Conservation (phyloP, 139 green algal species). For the Microglena sp. region DNA sequence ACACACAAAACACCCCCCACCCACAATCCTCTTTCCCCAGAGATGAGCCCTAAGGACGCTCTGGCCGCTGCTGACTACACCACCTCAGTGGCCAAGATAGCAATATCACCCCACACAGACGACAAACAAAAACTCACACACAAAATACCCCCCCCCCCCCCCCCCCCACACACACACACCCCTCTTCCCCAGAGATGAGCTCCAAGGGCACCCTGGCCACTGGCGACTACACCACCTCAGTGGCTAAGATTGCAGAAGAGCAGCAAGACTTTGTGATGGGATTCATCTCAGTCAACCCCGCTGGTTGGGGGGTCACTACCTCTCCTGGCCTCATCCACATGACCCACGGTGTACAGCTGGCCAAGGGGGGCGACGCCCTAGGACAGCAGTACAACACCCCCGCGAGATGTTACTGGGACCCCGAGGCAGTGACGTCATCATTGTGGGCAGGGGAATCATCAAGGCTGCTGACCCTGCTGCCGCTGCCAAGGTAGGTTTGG, state of each 20-base stretch:
- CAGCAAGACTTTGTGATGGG: slow-evolving; percentile 95
- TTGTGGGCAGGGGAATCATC: slow-evolving; percentile 88
- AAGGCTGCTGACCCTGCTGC: slow-evolving; percentile 47
- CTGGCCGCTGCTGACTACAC: slow-evolving; percentile 87
- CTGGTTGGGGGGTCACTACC: slow-evolving; percentile 47
- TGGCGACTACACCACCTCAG: slow-evolving; percentile 80
- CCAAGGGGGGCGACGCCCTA: slow-evolving; percentile 76
- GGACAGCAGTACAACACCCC: slow-evolving; percentile 99
- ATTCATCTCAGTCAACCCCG: slow-evolving; percentile 90
- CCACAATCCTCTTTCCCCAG: no score
- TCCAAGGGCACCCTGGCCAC: slow-evolving; percentile 82
- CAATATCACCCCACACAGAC: no score
- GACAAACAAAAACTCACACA: no score
- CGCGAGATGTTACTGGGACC: slow-evolving; percentile 71
- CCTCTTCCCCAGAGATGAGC: no score
- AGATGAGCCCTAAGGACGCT: slow-evolving; percentile 93
- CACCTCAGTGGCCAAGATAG: slow-evolving; percentile 58
- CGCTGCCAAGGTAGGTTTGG: neutral
- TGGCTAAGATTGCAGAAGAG: slow-evolving; percentile 51
- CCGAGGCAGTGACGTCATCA: slow-evolving; percentile 92
- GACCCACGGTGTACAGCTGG: slow-evolving; percentile 95
- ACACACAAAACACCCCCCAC: no score
- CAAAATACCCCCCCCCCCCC: no score
- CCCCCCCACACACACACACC: no score
- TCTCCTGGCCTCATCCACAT: slow-evolving; percentile 83